A percentile compares a stretch with the other conserved stretches of the same genome.
phyloP scores from a whole-genome alignment of 139 green algal genomes.

The Penium margaritaceum region DNA sequence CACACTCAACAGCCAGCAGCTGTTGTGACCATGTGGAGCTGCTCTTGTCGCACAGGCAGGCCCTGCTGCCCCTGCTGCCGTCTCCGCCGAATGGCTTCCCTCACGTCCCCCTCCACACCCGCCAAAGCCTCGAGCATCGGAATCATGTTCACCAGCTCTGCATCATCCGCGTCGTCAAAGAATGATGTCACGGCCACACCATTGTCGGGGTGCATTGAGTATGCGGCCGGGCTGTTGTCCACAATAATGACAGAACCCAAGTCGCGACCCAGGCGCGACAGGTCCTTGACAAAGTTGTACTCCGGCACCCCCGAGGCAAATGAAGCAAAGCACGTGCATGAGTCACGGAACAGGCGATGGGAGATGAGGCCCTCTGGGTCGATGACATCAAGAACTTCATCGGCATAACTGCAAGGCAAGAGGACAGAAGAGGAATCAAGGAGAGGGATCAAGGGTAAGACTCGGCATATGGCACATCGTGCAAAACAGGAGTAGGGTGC shows the following conservation, averaged over 20 bases:
- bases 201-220: slow-evolving; percentile 93
- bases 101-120: too few relatives aligned
- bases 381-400: slow-evolving; percentile 83
- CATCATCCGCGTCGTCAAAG: slow-evolving; percentile 84
- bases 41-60: too few relatives aligned
- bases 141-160: slow-evolving; percentile 24
- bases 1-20: too few relatives aligned
- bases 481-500: too few relatives aligned
- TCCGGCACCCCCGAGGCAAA: slow-evolving; percentile 78
- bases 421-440: too few relatives aligned
- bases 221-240: slow-evolving; percentile 92
- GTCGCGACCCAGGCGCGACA: slow-evolving; percentile 73
- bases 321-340: too few relatives aligned
- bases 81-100: too few relatives aligned
- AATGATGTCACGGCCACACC: slow-evolving; percentile 82
- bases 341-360: slow-evolving; percentile 86
- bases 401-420: slow-evolving; percentile 69
- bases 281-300: slow-evolving; percentile 83
- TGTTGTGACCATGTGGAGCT: too few relatives aligned
- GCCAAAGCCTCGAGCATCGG: not conserved
- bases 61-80: too few relatives aligned
- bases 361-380: slow-evolving; percentile 65
- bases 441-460: too few relatives aligned
- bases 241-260: slow-evolving; percentile 80
- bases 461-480: too few relatives aligned